These are phyloP conservation scores for Drosera spatulata DNA, from an alignment of 179 eudicot genomes.

Conservation along the genomic window DNA sequence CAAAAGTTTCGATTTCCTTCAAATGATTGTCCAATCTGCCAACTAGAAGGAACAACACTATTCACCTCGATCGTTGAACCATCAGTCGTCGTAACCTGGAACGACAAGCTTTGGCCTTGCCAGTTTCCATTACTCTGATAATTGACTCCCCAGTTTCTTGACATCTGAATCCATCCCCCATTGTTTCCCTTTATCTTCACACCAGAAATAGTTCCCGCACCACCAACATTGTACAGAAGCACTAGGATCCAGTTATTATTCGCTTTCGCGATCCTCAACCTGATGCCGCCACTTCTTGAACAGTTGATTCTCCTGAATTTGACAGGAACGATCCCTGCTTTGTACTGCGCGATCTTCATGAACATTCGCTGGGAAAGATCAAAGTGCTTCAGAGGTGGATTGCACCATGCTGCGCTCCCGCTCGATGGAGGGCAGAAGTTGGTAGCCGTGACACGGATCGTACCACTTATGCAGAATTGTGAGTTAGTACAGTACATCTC, in stretches of 20 bases:
- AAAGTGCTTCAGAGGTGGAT: too few relatives aligned
- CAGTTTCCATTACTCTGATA: slow-evolving; percentile 5
- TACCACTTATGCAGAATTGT: too few relatives aligned
- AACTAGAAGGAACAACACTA: slow-evolving; percentile 12
- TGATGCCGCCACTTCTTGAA: slow-evolving; percentile 12
- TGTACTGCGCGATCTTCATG: too few relatives aligned
- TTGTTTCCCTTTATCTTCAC: slow-evolving; percentile 18
- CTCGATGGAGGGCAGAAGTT: too few relatives aligned
- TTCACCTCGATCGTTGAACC: slow-evolving; percentile 11
- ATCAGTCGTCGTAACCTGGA: slow-evolving; percentile 24
- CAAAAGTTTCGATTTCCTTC: slow-evolving; percentile 5
- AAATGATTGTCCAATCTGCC: slow-evolving; percentile 13
- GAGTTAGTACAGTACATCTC: too few relatives aligned
- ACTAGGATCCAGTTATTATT: slow-evolving; percentile 13
- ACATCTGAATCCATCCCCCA: slow-evolving; percentile 14
- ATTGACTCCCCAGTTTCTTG: slow-evolving; percentile 14
- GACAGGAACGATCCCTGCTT: too few relatives aligned
- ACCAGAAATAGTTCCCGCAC: slow-evolving; percentile 11
- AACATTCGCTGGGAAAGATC: too few relatives aligned
- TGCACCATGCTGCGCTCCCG: too few relatives aligned
- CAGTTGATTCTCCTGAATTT: slow-evolving; percentile 6
- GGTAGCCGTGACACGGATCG: too few relatives aligned
- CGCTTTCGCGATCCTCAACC: slow-evolving; percentile 15
- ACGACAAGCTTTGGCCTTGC: slow-evolving; percentile 18
- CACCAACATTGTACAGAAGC: slow-evolving; percentile 23